Percentiles rank a stretch among this genome's conserved stretches.
phyloP scores from a whole-genome alignment of 1,284 basidiomycete species.

The Ceratobasidium sp. region DNA sequence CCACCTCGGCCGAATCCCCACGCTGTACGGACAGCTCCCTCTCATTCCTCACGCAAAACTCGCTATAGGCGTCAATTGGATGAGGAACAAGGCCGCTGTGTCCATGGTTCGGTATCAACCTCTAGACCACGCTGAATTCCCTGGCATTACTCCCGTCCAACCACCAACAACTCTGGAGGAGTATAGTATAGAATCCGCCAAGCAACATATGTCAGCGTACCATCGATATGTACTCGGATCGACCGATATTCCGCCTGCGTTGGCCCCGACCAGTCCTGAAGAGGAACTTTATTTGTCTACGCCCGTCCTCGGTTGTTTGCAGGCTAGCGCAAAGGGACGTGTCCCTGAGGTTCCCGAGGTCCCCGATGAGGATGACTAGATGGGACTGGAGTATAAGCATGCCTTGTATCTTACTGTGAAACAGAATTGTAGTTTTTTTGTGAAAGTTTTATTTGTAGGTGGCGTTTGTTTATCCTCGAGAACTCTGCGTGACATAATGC shows the following conservation, averaged over 20 bases:
- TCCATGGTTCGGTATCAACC: too few species aligned
- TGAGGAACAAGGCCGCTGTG: too few species aligned
- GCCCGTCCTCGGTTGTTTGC: not conserved
- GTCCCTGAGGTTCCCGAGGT: not conserved
- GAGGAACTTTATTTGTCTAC: not conserved
- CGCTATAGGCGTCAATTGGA: too few species aligned
- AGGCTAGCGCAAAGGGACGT: not conserved
- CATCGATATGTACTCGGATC: not conserved
- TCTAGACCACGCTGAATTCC: too few species aligned
- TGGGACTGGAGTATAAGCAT: not conserved
- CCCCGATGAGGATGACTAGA: not conserved
- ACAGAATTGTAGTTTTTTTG: not conserved
- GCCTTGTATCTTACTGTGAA: not conserved
- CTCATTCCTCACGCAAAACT: too few species aligned
- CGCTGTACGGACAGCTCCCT: too few species aligned
- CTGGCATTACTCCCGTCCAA: too few species aligned
- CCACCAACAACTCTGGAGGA: too few species aligned
- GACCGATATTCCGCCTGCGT: not conserved
- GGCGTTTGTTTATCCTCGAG: too few species aligned
- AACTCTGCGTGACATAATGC: too few species aligned
- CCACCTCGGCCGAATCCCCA: too few species aligned
- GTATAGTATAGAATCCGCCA: too few species aligned
- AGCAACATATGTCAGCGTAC: not conserved
- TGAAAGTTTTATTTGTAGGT: not conserved
- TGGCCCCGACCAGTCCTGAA: not conserved